Base-by-base conservation (phyloP, 148 eudicot genomes). In the Polygonum maritimum region DNA sequence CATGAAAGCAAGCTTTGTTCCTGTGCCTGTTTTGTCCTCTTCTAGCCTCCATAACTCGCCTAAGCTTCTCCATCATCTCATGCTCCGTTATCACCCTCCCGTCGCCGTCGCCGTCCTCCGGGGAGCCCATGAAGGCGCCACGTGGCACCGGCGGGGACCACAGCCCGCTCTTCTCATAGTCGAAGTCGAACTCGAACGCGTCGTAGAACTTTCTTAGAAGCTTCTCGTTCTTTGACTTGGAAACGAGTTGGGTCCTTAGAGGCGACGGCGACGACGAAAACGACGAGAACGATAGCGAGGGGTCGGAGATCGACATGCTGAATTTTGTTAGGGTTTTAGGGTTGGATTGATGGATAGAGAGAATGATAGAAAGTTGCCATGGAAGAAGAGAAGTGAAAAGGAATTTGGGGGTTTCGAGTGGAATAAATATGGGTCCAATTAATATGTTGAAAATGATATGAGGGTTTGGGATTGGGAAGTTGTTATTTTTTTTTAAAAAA, bases 81-180 rank as follows among this genome's bases (percentile, higher is more conserved):
- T 78, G 31, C 31, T 83, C 84, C 0, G 82, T 78, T 35, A 84
- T 57, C 7, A 84, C 76, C 21, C 76, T 63, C 1, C 81, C 88
- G 0, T 18, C 33, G 6, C 69, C 69, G 3, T 2, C 74, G 4
- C 22, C 16, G 47, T 26, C 31, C 31, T 26, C 31, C 31, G 82
- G 81, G 1, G 83, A 78, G 38, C 80, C 82, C 7, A 86, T 65
- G 75, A 81, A 84, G 57, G 83, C 79, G 7, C 79, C 79, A 3
- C 86, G 87, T 36, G 77, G 76, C 19, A 88, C 69, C 31, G 88
- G 91, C 4, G 91, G 91, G 2, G 91, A 88, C 91, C 91, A 88
- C 2, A 88, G 40, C 4, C 88, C 91, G 52, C 89, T 88, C 55
- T 80, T 77, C 54, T 84, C 78, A 70, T 88, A 86, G 39, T 86